Evolutionary conservation across 768 basidiomycete genomes (phyloP), one percentile per base, ranked within the genome.

Genomic region (Tephrocybe rancida): DNA sequence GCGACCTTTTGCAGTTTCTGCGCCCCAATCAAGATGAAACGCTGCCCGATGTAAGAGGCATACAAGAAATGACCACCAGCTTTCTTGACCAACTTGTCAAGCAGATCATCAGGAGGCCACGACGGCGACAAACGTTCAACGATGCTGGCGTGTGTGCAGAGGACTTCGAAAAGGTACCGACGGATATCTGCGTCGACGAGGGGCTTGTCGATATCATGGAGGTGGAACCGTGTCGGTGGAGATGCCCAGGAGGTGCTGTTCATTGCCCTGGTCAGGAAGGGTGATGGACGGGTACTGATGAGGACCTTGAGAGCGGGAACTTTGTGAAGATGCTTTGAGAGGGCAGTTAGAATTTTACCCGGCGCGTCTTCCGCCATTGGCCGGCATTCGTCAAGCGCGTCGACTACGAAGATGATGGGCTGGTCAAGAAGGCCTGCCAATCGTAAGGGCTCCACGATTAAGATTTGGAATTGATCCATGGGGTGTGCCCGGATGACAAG

Each of bases 381-480:
- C n/a, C 46, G 27, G 43, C 63, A 65, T 41, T 64, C 63, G 41
- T 64, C 61, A 5, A 65, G 48, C 1, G 58, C 64, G 50, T 65
- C 64, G 29, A 65, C 57, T 30, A 65, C 50, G 9, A 65, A 50
- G 16, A 63, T 19, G 14, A 60, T 51, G 2, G 59, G 52, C 44
- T 54, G 42, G 22, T 48, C 38, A 8, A 34, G 29, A 21, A 54
- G 49, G 19, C 44, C 52, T 2, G 55, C 48, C 14, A 34, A 27
- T 9, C 24, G 45, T 24, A 60, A 45, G n/a, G 59, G 61, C 27
- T 56, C 56, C 11, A 49, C 52, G 26, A 52, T 56, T 50, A 59
- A 52, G n/a, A 52, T 52, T n/a, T 27, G 54, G 27, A 56, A 55
- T 42, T 51, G 61, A 29, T 54, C 43, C 25, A 24, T 38, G 5